Base-by-base conservation (phyloP, 345 rosid species). In the Orychophragmus violaceus region DNA sequence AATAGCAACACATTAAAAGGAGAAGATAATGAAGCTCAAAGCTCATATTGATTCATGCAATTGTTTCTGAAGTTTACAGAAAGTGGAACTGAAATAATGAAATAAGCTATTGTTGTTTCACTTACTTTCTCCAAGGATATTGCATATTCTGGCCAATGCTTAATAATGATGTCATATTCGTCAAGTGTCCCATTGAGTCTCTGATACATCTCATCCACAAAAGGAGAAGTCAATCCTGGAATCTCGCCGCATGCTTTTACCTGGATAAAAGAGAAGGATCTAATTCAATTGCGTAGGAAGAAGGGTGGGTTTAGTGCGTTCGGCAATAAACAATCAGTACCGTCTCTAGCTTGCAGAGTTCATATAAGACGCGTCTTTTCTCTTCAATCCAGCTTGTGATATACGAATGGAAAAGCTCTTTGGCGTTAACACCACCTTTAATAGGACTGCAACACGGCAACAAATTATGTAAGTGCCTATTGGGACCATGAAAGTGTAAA, bases 391-490 rank as follows among this genome's bases (percentile, higher is more conserved):
- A 93, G 21, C 66, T 65, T 75, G 79, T 84, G 72, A 94, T 87
- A 77, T 88, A 88, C 45, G 82, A 70, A 82, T 88, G 83, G 74
- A 90, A 94, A 62, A 94, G 79, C 63, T 88, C 91, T 79, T 85
- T 94, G 18, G 96, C 96, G 65, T 85, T 84, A 29, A 94, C 87
- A 56, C 99, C 99, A 24, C 95, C 99, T 84, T 94, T 94, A 45
- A 88, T 70, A 61, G 78, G 79, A 77, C 99, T 94, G 83, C 53
- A 74, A 69, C 75, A 78, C 41, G 52, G 35, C 25, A 65, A 59
- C 24, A 55, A 25, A 66, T 39, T 5, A 42, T 64, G 72, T 76
- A 58, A 70, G 59, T 32, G 25, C 25, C 66, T 59, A 58, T 48
- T 1, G 6, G 32, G 22, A 18, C 37, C 51, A 53, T n/a, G 9